These are phyloP conservation scores for Nitzschia putrida DNA, from an alignment of 108 stramenopile genomes.

Conservation along the genomic window DNA sequence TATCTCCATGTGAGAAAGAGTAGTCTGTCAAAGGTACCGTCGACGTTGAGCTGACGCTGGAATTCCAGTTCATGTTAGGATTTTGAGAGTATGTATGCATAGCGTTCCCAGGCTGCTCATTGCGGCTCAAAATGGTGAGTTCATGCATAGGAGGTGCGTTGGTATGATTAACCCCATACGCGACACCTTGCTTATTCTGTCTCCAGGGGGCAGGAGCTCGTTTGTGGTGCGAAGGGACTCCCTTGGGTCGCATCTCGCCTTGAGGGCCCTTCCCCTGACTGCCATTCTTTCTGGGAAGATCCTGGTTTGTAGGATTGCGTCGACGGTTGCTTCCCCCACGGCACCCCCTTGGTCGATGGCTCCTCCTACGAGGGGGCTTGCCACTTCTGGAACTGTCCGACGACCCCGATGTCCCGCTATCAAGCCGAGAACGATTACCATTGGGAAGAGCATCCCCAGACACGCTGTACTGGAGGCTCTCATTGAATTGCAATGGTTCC, in stretches of 20 bases:
- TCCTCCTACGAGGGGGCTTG: slow-evolving; percentile 28
- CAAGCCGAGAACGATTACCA: slow-evolving; percentile 27
- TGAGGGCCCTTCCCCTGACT: slow-evolving; percentile 4
- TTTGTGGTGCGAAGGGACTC: slow-evolving; percentile 7
- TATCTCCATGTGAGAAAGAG: neutral
- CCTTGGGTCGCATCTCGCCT: neutral
- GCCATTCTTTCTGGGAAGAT: neutral
- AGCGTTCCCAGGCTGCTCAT: neutral
- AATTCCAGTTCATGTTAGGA: neutral
- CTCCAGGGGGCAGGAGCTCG: neutral
- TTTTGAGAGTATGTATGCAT: neutral
- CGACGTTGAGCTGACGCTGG: neutral
- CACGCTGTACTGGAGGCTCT: neutral
- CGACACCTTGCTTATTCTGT: neutral
- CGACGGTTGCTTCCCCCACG: slow-evolving; percentile 43
- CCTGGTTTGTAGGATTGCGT: slow-evolving; percentile 18
- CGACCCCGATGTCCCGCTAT: slow-evolving; percentile 26
- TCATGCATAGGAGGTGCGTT: slow-evolving; percentile 1
- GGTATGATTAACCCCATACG: neutral
- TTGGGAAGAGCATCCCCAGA: neutral
- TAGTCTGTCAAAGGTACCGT: slow-evolving; percentile 3
- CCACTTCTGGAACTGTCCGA: slow-evolving; percentile 31
- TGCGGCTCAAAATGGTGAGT: slow-evolving; percentile 9
- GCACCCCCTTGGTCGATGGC: slow-evolving; percentile 41
- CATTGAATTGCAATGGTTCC: too few species aligned